Percentiles rank a stretch among this genome's conserved stretches.
Conservation (phyloP, 164 flowering plant species). For the Protea cynaroides region DNA sequence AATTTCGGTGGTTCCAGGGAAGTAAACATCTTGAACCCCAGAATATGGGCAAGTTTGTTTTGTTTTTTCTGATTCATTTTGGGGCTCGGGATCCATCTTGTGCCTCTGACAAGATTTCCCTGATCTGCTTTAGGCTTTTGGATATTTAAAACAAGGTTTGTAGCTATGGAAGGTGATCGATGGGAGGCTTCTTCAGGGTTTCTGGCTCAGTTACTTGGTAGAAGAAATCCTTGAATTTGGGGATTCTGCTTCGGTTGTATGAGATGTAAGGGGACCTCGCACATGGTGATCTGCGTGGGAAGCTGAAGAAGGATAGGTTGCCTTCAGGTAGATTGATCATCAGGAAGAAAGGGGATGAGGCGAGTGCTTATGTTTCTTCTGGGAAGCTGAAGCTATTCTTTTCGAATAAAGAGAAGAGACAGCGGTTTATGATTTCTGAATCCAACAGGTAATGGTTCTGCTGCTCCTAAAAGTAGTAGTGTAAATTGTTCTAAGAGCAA, state of each 20-base stretch:
- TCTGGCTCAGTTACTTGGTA: neutral
- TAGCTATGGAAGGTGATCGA: neutral
- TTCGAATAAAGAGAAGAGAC: conserved; percentile 43
- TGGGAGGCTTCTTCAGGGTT: neutral
- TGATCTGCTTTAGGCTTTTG: conserved; percentile 2
- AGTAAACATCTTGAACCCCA: neutral
- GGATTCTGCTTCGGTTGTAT: conserved; percentile 13
- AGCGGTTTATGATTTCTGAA: conserved; percentile 39
- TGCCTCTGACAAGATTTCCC: neutral
- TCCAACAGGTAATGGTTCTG: conserved; percentile 38
- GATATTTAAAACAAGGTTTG: neutral
- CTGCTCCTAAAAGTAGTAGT: conserved; percentile 15
- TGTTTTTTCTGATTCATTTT: too few species aligned
- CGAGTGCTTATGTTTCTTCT: conserved; percentile 26
- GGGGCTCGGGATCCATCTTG: too few species aligned
- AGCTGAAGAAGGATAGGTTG: conserved; percentile 36
- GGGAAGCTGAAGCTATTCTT: conserved; percentile 15
- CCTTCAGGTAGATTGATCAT: conserved; percentile 42
- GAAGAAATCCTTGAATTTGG: conserved; percentile 9
- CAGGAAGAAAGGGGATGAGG: conserved; percentile 37
- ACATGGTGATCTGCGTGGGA: conserved; percentile 25
- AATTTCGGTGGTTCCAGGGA: neutral
- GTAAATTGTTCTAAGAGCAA: conserved; percentile 6
- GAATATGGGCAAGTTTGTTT: neutral
- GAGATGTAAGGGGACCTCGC: conserved; percentile 47